Evolutionary conservation across 371 early-diverging fungal genomes (phyloP), one percentile per base, ranked within the genome.

Genomic region (Dinochytrium kinnereticum): DNA sequence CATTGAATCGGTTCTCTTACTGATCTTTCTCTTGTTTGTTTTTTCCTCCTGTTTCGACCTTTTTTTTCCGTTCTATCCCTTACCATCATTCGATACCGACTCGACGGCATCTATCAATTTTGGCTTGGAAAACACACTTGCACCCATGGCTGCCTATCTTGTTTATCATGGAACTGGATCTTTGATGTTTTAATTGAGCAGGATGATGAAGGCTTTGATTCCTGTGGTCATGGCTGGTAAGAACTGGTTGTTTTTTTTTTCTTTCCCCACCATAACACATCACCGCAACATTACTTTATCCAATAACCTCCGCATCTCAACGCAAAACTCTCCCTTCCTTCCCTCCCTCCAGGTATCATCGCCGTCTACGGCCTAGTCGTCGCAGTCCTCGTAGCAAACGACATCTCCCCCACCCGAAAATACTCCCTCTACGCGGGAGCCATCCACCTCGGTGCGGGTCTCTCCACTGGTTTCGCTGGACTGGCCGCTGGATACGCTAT

Each of bases 341-440:
- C n/a, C n/a, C n/a, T n/a, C n/a, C n/a, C n/a, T 26, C 65, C 94
- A 79, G 98, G 97, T 90, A 98, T 98, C 83, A 90, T 98, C 77
- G 96, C 93, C 68, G 93, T 98, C 74, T 98, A 98, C 85, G 99
- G 99, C 72, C 90, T 98, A 24, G 98, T 98, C 7, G 94, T 96
- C 44, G 83, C 93, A 30, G 97, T 97, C 55, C 87, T 98, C 75
- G 90, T 98, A 68, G 90, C 95, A 53, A 93, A 94, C 76, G 86
- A 89, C 70, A 74, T 94, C 87, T 84, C 88, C 86, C 82, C 82
- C 5, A 65, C 77, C 17, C 74, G 71, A 19, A 69, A 70, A 40
- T 86, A 79, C 78, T 80, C 81, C 34, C 77, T 89, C 40, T 87
- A 80, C 79, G 91, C 92, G 73, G 97, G 97, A 1, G 92, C 93